phyloP scores from a whole-genome alignment of 2,329 filamentous ascomycete genomes.

The Conoideocrella luteorostrata region DNA sequence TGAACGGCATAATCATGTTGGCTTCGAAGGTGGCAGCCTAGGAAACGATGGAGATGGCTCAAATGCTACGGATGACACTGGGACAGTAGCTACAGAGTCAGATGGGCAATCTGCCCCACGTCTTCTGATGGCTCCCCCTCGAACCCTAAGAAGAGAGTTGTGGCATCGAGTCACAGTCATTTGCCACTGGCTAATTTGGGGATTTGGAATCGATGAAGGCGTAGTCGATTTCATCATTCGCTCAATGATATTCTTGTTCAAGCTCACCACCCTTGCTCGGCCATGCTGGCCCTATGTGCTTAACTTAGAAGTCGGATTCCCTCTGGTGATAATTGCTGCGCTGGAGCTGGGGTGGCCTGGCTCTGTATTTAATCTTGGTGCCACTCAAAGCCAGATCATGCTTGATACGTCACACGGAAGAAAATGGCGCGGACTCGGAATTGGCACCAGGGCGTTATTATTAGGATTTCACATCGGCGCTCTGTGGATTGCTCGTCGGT shows the following conservation, averaged over 20 bases:
- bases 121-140: constrained; percentile 45
- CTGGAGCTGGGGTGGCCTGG: constrained; percentile 51
- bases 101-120: constrained; percentile 6
- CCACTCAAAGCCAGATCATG: neutral
- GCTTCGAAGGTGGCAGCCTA: neutral
- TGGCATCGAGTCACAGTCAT: constrained; percentile 28
- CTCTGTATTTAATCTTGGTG: constrained; percentile 6
- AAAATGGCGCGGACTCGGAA: constrained; percentile 10
- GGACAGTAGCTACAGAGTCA: neutral
- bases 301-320: constrained; percentile 58
- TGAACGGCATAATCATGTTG: neutral
- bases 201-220: constrained; percentile 22
- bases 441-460: constrained; percentile 25
- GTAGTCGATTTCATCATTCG: constrained; percentile 35
- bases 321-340: constrained; percentile 62
- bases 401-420: neutral
- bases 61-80: neutral
- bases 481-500: constrained; percentile 27
- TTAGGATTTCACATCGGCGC: constrained; percentile 26
- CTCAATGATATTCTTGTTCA: constrained; percentile 59
- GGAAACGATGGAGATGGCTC: neutral
- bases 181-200: constrained; percentile 23
- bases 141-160: constrained; percentile 25
- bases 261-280: constrained; percentile 57
- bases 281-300: constrained; percentile 68